Percentiles rank a stretch among this genome's conserved stretches.
Conservation (phyloP, 345 rosid species). For the Angophora floribunda region DNA sequence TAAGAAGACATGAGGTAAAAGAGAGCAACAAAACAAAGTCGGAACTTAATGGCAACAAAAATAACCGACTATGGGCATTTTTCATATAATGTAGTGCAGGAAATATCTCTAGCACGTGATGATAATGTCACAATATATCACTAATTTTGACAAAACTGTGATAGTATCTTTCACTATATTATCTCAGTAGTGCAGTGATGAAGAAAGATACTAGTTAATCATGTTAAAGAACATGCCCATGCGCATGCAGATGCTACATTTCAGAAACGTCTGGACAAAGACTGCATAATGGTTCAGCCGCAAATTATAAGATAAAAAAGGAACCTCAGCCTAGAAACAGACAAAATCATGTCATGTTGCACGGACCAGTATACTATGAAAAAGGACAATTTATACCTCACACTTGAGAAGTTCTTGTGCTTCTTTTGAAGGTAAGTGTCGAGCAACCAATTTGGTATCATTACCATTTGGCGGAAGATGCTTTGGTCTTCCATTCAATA, state of each 20-base stretch:
- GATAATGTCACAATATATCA: neutral
- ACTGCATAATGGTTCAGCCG: neutral
- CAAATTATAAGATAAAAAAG: neutral
- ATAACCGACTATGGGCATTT: neutral
- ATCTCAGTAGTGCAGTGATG: neutral
- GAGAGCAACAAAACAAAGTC: neutral
- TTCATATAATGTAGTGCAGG: neutral
- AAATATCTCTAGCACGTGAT: neutral
- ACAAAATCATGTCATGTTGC: neutral
- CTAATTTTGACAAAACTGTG: neutral
- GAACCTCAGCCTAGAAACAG: neutral
- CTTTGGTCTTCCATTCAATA: constrained; percentile 44
- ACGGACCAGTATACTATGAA: neutral
- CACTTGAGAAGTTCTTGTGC: constrained; percentile 62
- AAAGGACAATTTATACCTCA: constrained; percentile 38
- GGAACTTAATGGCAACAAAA: neutral
- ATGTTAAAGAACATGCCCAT: neutral
- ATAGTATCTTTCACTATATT: neutral
- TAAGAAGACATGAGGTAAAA: neutral
- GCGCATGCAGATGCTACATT: neutral
- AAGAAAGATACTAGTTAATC: neutral
- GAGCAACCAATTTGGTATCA: constrained; percentile 47
- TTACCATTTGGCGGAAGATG: constrained; percentile 31
- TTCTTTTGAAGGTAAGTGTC: constrained; percentile 48
- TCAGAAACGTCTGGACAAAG: neutral